phyloP scores from a whole-genome alignment of 495 filamentous ascomycete genomes.

The Xylaria flabelliformis region DNA sequence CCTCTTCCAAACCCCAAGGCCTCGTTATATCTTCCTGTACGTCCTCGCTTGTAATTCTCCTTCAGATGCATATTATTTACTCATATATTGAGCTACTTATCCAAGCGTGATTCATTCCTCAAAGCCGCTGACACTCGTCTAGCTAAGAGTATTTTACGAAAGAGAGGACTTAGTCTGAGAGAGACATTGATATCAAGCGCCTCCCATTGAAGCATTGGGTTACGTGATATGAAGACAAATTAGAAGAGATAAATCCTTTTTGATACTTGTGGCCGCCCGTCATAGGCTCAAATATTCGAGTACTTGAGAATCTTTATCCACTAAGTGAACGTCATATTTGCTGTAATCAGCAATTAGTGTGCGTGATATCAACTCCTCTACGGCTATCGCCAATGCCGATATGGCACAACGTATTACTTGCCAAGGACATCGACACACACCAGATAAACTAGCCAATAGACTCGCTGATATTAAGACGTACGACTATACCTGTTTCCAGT shows the following conservation, averaged over 20 bases:
- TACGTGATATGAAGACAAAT: background rate
- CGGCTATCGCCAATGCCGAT: background rate
- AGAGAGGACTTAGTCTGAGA: background rate
- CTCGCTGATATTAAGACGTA: background rate
- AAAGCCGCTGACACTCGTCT: background rate
- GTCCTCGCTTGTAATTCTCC: background rate
- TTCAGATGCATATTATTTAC: background rate
- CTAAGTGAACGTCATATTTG: background rate
- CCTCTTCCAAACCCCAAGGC: too few relatives aligned
- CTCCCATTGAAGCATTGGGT: background rate
- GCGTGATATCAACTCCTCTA: background rate
- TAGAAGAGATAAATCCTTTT: background rate
- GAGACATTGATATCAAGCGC: background rate
- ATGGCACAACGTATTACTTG: background rate
- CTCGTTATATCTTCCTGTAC: background rate
- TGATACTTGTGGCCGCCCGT: background rate
- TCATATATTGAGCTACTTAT: background rate
- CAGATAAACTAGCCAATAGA: conserved; percentile 3
- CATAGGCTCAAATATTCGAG: background rate
- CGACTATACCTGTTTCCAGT: background rate
- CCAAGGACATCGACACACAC: background rate
- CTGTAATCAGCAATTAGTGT: background rate
- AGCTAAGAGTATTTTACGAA: background rate
- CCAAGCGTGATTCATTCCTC: background rate
- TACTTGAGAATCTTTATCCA: background rate